Evolutionary conservation across 192 early-diverging fungal species (phyloP), one percentile per base, ranked within the genome.

Genomic region (Funneliformis geosporum): DNA sequence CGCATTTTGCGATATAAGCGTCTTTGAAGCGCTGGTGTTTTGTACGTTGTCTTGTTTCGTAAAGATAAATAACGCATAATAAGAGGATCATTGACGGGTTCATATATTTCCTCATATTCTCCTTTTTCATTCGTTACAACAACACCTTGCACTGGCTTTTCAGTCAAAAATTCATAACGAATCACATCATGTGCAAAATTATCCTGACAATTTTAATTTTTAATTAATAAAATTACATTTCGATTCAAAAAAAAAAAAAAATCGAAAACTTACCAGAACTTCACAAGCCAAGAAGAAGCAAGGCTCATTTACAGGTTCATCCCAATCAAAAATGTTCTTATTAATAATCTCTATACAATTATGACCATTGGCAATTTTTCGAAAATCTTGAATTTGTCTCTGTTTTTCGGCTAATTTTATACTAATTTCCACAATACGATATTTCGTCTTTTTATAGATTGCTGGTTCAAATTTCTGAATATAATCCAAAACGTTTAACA

Each of bases 231-330:
- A 78, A 7, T 40, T 11, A 25, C 14, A 11, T 25, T 50, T 77
- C 64, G 43, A 18, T 28, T 69, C 8, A 78, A 78, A 33, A 59
- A n/a, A 40, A 33, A 64, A 50, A 64, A 67, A 67, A 18, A 69
- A 67, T 10, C 60, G 16, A 16, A 55, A 23, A 88, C 87, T 80
- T 85, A 94, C 93, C 81, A 99, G 90, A 62, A 99, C 97, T 82
- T 99, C 98, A 95, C 97, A 96, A 6, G 94, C 96, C 16, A 99
- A 86, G 79, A 99, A 93, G 84, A 95, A 98, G 82, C 97, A 98
- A 27, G 90, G 81, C 21, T 94, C 89, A 9, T 86, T 82, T 16
- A 93, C 94, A 25, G 83, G 75, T 25, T 88, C 82, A 78, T 90
- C 84, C 95, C 96, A 99, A 50, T 97, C 96, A 83, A 99, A 95